Conservation (phyloP, 176 grass and related monocot genomes). For the Oryza glaberrima region DNA sequence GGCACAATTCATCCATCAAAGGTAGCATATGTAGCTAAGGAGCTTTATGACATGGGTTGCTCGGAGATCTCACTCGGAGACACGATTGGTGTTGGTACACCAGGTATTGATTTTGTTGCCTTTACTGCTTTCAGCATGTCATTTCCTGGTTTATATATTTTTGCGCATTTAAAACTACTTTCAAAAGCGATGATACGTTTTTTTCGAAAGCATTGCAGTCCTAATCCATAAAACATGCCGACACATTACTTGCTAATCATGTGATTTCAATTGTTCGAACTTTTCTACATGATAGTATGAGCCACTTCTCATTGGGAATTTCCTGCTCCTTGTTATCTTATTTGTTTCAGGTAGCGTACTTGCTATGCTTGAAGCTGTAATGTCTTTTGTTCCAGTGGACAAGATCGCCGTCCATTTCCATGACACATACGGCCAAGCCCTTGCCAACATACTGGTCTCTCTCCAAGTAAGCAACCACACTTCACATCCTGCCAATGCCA, state of each 20-base stretch:
- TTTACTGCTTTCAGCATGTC: background rate
- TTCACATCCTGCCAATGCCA: background rate
- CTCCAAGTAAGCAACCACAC: constrained; percentile 67
- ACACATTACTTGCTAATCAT: background rate
- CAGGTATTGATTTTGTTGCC: constrained; percentile 51
- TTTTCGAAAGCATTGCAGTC: background rate
- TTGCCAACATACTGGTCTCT: constrained; percentile 79
- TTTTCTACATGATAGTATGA: background rate
- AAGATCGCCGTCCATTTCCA: constrained; percentile 93
- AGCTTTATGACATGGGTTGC: constrained; percentile 90
- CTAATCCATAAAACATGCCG: background rate
- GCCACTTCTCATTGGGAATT: background rate
- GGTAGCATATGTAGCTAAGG: constrained; percentile 84
- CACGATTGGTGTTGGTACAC: constrained; percentile 93
- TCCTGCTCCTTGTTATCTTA: background rate
- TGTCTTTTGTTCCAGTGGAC: constrained; percentile 70
- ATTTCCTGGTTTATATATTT: background rate
- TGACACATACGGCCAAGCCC: constrained; percentile 90
- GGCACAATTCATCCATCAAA: constrained; percentile 68
- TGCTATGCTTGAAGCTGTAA: constrained; percentile 79
- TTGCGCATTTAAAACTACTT: background rate
- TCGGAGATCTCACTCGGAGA: constrained; percentile 96
- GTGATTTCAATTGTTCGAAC: background rate
- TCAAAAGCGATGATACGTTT: background rate
- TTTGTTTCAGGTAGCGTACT: constrained; percentile 63